phyloP scores from a whole-genome alignment of 352 stramenopile genomes.

The Phytophthora pinifolia region DNA sequence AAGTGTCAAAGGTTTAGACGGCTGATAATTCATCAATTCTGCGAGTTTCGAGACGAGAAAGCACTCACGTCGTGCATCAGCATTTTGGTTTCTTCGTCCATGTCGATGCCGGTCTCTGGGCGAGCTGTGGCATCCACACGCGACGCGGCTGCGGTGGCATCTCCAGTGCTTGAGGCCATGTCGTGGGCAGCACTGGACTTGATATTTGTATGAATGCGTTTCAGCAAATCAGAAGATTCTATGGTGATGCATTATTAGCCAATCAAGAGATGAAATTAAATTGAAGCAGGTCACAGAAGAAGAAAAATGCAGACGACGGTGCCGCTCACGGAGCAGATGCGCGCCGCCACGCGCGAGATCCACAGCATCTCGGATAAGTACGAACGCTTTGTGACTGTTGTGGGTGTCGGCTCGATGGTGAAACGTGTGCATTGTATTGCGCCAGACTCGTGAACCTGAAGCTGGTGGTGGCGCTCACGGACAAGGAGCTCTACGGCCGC shows the following conservation, averaged over 20 bases:
- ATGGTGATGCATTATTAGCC: too few species aligned
- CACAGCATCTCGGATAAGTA: conserved; percentile 64
- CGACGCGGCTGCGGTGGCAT: neutral
- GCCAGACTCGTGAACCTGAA: conserved; percentile 66
- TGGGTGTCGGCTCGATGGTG: neutral
- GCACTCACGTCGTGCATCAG: conserved; percentile 38
- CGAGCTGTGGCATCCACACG: neutral
- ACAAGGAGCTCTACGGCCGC: conserved; percentile 65
- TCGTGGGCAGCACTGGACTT: conserved; percentile 16
- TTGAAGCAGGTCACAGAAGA: conserved; percentile 1
- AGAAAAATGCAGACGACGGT: conserved; percentile 4
- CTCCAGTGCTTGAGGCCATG: conserved; percentile 8
- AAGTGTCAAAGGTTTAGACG: conserved; percentile 7
- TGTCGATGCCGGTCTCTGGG: neutral
- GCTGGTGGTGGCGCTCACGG: conserved; percentile 63
- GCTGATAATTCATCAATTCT: conserved; percentile 4
- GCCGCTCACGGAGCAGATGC: conserved; percentile 55
- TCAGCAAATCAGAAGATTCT: conserved; percentile 11
- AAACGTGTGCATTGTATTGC: neutral
- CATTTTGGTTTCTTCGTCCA: conserved; percentile 34
- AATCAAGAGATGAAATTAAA: neutral
- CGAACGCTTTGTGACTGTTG: neutral
- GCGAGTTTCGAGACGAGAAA: neutral
- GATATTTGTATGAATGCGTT: neutral
- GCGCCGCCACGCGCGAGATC: conserved; percentile 43